Percentiles rank a stretch among this genome's conserved stretches.
These are phyloP conservation scores for Populus nigra DNA, from an alignment of 345 rosid genomes.

Conservation along the genomic window DNA sequence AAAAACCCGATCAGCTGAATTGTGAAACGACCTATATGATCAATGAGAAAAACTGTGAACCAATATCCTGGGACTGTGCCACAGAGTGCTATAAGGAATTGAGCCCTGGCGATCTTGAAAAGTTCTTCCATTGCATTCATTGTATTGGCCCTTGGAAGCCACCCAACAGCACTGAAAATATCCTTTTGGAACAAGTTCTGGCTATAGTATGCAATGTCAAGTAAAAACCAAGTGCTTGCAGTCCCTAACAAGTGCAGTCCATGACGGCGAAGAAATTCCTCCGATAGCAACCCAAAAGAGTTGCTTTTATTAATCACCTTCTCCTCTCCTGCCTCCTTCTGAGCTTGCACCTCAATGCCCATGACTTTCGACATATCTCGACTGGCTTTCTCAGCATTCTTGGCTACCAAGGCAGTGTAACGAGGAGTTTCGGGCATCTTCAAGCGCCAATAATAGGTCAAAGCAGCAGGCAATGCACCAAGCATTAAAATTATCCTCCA, in stretches of 20 bases:
- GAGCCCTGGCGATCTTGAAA: slow-evolving; percentile 11
- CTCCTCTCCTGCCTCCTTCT: slow-evolving; percentile 3
- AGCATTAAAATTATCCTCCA: slow-evolving; percentile 44
- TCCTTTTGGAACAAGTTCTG: slow-evolving; percentile 16
- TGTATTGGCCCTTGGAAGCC: slow-evolving; percentile 2
- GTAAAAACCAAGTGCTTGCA: neutral
- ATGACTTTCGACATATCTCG: slow-evolving; percentile 32
- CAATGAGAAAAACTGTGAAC: slow-evolving; percentile 1
- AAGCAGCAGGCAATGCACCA: slow-evolving; percentile 37
- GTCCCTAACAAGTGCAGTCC: slow-evolving; percentile 7
- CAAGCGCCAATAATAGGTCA: slow-evolving; percentile 37
- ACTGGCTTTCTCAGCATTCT: slow-evolving; percentile 31
- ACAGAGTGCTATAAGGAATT: slow-evolving; percentile 8
- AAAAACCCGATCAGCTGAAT: slow-evolving; percentile 15
- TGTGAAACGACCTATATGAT: neutral
- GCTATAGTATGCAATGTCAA: slow-evolving; percentile 12
- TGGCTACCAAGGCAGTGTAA: slow-evolving; percentile 40
- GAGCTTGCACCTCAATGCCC: slow-evolving; percentile 26
- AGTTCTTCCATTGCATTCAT: slow-evolving; percentile 5
- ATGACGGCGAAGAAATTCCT: slow-evolving; percentile 9
- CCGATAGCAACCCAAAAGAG: slow-evolving; percentile 1
- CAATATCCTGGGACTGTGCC: slow-evolving; percentile 13
- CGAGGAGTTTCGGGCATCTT: slow-evolving; percentile 45
- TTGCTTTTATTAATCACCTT: neutral
- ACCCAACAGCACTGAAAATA: slow-evolving; percentile 6